Evolutionary conservation across 495 filamentous ascomycete species (phyloP).

Genomic region (Penicillium antarcticum): DNA sequence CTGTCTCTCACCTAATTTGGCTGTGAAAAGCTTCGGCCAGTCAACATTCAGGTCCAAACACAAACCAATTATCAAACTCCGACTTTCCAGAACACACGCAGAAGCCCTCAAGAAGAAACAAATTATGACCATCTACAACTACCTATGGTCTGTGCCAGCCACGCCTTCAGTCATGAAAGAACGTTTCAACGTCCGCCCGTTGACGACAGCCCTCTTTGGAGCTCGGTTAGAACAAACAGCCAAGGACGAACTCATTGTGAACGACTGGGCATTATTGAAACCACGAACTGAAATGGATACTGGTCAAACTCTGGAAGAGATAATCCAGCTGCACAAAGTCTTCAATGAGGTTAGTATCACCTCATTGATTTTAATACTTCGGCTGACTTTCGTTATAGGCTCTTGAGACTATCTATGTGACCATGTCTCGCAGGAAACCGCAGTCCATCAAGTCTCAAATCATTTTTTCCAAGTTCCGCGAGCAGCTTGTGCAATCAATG

Average conservation of each 20-base stretch:
- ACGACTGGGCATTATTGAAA: neutral
- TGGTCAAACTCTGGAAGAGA: neutral
- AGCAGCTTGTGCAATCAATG: no score
- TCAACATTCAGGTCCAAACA: neutral
- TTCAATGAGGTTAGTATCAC: neutral
- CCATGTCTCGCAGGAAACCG: neutral
- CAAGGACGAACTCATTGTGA: neutral
- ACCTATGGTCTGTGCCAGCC: no score
- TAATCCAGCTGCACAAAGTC: neutral
- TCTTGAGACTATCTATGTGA: neutral
- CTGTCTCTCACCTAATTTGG: slow-evolving; percentile 37
- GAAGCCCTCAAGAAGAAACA: no score
- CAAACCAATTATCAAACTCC: neutral
- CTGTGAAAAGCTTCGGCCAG: neutral
- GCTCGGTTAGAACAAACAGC: no score
- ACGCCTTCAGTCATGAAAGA: no score
- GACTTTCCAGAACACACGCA: no score
- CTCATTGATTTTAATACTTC: neutral
- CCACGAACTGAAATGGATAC: neutral
- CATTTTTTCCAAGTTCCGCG: no score
- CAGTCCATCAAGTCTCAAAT: no score
- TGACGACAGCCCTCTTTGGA: no score
- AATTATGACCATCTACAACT: no score
- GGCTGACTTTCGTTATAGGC: neutral
- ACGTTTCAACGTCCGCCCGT: no score